A percentile compares a stretch with the other conserved stretches of the same genome.
Evolutionary conservation across 306 rosid species (phyloP).

Genomic region (Quercus variabilis): DNA sequence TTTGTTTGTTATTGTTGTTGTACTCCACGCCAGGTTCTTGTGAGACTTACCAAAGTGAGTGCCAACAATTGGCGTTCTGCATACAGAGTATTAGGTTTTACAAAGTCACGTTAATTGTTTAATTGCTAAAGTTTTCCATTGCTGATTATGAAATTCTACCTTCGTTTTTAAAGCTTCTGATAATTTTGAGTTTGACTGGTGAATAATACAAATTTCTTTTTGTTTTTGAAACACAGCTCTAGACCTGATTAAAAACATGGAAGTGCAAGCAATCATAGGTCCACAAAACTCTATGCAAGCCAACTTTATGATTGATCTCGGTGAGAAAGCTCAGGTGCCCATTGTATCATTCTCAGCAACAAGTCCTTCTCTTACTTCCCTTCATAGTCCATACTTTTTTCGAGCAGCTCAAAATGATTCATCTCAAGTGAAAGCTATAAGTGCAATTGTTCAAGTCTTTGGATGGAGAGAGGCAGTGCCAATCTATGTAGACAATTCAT

Average conservation of each 20-base stretch:
- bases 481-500: slow-evolving; percentile 40
- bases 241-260: slow-evolving; percentile 20
- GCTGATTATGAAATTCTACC: no score
- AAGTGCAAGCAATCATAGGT: slow-evolving; percentile 43
- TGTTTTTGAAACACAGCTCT: slow-evolving; percentile 4
- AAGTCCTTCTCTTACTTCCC: slow-evolving; percentile 43
- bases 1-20: no score
- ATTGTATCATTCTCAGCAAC: slow-evolving; percentile 53
- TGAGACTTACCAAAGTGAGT: no score
- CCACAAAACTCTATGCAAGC: slow-evolving; percentile 48
- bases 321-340: slow-evolving; percentile 47
- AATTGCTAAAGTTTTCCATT: no score
- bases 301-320: slow-evolving; percentile 40
- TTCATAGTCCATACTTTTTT: slow-evolving; percentile 42
- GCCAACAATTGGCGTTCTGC: no score
- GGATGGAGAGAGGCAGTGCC: slow-evolving; percentile 52
- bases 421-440: slow-evolving; percentile 40
- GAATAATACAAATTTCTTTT: no score
- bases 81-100: no score
- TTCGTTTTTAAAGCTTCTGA: no score
- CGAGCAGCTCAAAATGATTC: slow-evolving; percentile 37
- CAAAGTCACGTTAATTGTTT: no score
- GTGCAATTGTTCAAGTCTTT: slow-evolving; percentile 32
- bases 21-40: no score
- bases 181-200: no score